Conservation (phyloP, 1,284 basidiomycete genomes). For the Dichomitus squalens region DNA sequence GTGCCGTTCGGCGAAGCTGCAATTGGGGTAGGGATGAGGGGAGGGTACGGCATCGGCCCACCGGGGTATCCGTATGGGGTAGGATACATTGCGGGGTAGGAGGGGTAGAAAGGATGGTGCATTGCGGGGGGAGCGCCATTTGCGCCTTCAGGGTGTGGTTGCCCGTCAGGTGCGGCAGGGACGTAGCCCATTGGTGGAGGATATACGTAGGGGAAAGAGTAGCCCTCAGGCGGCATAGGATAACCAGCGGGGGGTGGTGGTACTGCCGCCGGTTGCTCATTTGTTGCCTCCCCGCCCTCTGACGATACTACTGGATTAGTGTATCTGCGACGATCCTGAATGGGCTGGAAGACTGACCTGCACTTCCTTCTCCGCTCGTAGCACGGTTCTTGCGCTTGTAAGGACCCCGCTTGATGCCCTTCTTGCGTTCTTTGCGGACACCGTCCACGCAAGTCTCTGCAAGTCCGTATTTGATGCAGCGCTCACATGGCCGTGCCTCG, state of each 20-base stretch:
- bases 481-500: constrained; percentile 76
- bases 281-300: background rate
- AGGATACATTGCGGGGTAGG: constrained; percentile 22
- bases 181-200: constrained; percentile 29
- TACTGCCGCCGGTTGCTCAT: constrained; percentile 28
- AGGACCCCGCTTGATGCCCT: constrained; percentile 84
- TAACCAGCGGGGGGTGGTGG: constrained; percentile 36
- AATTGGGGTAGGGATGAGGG: constrained; percentile 20
- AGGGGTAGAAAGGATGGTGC: constrained; percentile 34
- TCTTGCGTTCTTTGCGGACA: constrained; percentile 81
- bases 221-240: constrained; percentile 52
- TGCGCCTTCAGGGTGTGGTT: constrained; percentile 33
- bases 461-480: constrained; percentile 81
- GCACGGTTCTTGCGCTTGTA: constrained; percentile 77
- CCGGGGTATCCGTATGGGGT: constrained; percentile 29
- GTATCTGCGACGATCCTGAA: constrained; percentile 30
- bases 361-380: constrained; percentile 23
- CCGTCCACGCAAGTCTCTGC: constrained; percentile 72
- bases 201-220: constrained; percentile 59
- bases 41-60: constrained; percentile 28
- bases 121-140: constrained; percentile 29
- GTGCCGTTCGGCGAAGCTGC: constrained; percentile 15
- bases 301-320: background rate
- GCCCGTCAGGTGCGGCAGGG: constrained; percentile 40
- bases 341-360: constrained; percentile 5